A percentile compares a stretch with the other conserved stretches of the same genome.
These are phyloP conservation scores for Arachis monticola DNA, from an alignment of 331 rosid genomes.

Conservation along the genomic window DNA sequence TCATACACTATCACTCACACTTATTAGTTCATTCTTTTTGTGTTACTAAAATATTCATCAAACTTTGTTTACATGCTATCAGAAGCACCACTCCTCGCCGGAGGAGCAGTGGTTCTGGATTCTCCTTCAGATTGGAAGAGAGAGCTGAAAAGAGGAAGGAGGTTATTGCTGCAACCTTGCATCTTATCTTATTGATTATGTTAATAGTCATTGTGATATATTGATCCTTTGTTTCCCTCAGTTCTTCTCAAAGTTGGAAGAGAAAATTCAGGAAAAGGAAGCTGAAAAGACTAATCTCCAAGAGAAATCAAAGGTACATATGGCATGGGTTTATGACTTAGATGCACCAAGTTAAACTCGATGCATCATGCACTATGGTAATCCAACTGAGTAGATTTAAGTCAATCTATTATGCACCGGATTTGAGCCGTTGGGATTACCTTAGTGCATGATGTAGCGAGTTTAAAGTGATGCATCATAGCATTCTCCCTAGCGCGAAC, in stretches of 20 bases:
- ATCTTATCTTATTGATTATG: slow-evolving; percentile 12
- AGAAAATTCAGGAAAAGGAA: slow-evolving; percentile 91
- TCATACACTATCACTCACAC: slow-evolving; percentile 22
- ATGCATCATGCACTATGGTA: too few species aligned
- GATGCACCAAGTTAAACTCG: too few species aligned
- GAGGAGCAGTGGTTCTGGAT: slow-evolving; percentile 64
- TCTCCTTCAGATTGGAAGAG: slow-evolving; percentile 88
- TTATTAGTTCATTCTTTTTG: neutral
- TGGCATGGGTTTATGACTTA: too few species aligned
- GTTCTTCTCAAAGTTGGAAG: slow-evolving; percentile 95
- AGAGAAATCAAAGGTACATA: slow-evolving; percentile 83
- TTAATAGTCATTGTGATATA: slow-evolving; percentile 7
- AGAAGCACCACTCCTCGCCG: slow-evolving; percentile 64
- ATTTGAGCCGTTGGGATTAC: too few species aligned
- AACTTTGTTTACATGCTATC: slow-evolving; percentile 41
- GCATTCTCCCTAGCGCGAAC: neutral
- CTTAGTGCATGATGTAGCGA: too few species aligned
- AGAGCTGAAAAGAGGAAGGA: slow-evolving; percentile 95
- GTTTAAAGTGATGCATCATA: too few species aligned
- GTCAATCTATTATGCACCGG: too few species aligned
- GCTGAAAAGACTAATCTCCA: slow-evolving; percentile 75
- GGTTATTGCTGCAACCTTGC: slow-evolving; percentile 52
- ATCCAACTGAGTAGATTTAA: too few species aligned
- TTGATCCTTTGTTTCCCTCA: slow-evolving; percentile 41
- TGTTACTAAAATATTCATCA: slow-evolving; percentile 20